These are phyloP conservation scores for Purshia tridentata DNA, from an alignment of 306 rosid species.

Conservation along the genomic window DNA sequence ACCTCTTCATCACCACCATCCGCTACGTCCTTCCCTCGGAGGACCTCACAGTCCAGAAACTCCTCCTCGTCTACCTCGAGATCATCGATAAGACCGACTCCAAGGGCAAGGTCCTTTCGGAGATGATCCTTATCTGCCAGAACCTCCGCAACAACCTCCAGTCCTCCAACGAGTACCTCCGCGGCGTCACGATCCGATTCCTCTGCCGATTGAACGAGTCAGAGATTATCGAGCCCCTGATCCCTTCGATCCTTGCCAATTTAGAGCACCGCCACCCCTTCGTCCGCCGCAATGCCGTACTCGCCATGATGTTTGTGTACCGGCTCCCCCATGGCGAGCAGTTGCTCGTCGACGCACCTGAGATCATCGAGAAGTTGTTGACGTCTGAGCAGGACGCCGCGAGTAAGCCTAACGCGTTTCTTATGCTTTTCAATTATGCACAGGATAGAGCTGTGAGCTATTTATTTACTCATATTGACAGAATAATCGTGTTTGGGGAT, in stretches of 20 bases:
- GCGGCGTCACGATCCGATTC: slow-evolving; percentile 85
- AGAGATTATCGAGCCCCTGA: slow-evolving; percentile 85
- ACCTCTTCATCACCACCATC: slow-evolving; percentile 85
- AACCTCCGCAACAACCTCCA: slow-evolving; percentile 93
- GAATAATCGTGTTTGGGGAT: too few relatives aligned
- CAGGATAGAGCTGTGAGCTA: slow-evolving; percentile 84
- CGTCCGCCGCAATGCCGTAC: slow-evolving; percentile 78
- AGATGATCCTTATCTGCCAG: slow-evolving; percentile 97
- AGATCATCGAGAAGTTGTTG: slow-evolving; percentile 75
- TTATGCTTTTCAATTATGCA: slow-evolving; percentile 83
- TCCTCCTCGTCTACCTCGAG: slow-evolving; percentile 89
- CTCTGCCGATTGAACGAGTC: slow-evolving; percentile 86
- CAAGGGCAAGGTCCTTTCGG: slow-evolving; percentile 77
- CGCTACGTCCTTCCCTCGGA: slow-evolving; percentile 93
- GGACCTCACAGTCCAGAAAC: slow-evolving; percentile 93
- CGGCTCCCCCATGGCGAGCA: slow-evolving; percentile 85
- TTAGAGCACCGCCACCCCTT: slow-evolving; percentile 91
- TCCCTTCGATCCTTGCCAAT: slow-evolving; percentile 78
- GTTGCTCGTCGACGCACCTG: slow-evolving; percentile 75
- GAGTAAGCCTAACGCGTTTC: slow-evolving; percentile 86
- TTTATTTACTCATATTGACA: slow-evolving; percentile 61
- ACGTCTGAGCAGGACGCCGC: slow-evolving; percentile 75
- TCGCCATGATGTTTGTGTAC: slow-evolving; percentile 80
- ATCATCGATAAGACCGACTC: slow-evolving; percentile 93
- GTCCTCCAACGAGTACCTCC: slow-evolving; percentile 86